A percentile compares a stretch with the other conserved stretches of the same genome.
phyloP scores from a whole-genome alignment of 768 basidiomycete species.

The Cystobasidium ongulense region DNA sequence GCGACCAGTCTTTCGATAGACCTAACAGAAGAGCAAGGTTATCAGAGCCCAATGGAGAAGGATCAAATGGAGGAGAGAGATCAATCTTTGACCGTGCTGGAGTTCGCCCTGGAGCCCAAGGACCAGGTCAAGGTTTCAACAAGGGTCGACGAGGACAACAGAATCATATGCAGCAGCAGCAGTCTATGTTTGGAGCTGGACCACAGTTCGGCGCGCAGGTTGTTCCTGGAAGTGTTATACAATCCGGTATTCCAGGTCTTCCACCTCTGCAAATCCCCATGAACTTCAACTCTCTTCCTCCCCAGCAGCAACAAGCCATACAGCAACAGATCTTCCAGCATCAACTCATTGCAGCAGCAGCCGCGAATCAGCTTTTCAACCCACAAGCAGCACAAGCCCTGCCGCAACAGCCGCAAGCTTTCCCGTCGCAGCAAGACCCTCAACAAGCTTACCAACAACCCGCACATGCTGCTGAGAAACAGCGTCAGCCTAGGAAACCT shows the following conservation, averaged over 20 bases:
- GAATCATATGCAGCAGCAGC: not conserved
- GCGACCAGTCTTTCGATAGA: slow-evolving; percentile 10
- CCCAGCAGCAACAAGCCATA: slow-evolving; percentile 24
- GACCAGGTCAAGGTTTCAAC: not conserved
- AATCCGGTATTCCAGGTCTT: slow-evolving; percentile 20
- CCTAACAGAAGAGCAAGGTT: slow-evolving; percentile 17
- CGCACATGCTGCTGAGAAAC: not conserved
- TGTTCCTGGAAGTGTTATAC: not conserved
- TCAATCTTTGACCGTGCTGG: slow-evolving; percentile 33
- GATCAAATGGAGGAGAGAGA: slow-evolving; percentile 18
- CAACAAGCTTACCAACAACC: slow-evolving; percentile 37
- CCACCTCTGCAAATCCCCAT: slow-evolving; percentile 25
- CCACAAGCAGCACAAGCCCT: not conserved
- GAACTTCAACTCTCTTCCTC: slow-evolving; percentile 20
- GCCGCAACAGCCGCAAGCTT: slow-evolving; percentile 35
- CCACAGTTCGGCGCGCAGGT: slow-evolving; percentile 3
- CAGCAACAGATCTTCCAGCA: slow-evolving; percentile 32
- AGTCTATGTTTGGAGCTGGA: not conserved
- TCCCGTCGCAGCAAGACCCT: slow-evolving; percentile 40
- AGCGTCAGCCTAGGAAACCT: slow-evolving; percentile 24
- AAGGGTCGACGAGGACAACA: not conserved
- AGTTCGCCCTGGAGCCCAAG: slow-evolving; percentile 29
- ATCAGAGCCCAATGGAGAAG: slow-evolving; percentile 4
- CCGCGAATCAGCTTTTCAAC: slow-evolving; percentile 23
- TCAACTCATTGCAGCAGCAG: slow-evolving; percentile 28